Evolutionary conservation across 495 filamentous ascomycete genomes (phyloP).

Genomic region (Penicillium longicatenatum): DNA sequence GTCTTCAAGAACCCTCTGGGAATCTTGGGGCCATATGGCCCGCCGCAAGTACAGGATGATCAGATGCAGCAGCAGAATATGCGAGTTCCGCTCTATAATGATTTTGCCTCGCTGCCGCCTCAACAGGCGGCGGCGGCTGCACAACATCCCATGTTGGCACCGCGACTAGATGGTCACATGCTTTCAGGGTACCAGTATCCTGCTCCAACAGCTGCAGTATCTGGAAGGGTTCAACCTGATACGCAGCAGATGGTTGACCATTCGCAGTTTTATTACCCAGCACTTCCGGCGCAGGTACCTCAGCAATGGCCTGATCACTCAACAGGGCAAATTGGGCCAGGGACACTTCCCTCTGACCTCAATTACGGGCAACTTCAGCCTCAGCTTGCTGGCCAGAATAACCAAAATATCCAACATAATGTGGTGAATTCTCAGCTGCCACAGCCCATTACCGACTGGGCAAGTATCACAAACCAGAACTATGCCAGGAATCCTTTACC

Average conservation of each 20-base stretch:
- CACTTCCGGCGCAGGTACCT: slow-evolving; percentile 8
- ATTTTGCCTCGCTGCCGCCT: slow-evolving; percentile 23
- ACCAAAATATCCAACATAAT: neutral
- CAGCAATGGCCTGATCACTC: neutral
- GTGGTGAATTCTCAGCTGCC: slow-evolving; percentile 2
- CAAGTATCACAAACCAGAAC: slow-evolving; percentile 4
- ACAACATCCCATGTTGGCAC: slow-evolving; percentile 40
- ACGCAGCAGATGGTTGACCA: neutral
- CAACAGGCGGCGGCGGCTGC: slow-evolving; percentile 34
- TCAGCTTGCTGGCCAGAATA: neutral
- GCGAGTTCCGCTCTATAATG: slow-evolving; percentile 22
- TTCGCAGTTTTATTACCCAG: slow-evolving; percentile 25
- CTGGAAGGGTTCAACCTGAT: neutral
- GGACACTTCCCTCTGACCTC: neutral
- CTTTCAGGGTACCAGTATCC: slow-evolving; percentile 16
- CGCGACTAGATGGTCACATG: slow-evolving; percentile 24
- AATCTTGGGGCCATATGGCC: slow-evolving; percentile 47
- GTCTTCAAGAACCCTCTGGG: slow-evolving; percentile 89
- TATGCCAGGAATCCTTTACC: slow-evolving; percentile 8
- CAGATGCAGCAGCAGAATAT: slow-evolving; percentile 26
- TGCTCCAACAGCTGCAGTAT: neutral
- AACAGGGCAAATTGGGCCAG: neutral
- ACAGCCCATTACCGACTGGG: slow-evolving; percentile 18
- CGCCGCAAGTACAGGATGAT: slow-evolving; percentile 20
- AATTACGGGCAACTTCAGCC: neutral